These are phyloP conservation scores for Galeopsis tetrahit DNA, from an alignment of 257 asterid species.

Conservation along the genomic window DNA sequence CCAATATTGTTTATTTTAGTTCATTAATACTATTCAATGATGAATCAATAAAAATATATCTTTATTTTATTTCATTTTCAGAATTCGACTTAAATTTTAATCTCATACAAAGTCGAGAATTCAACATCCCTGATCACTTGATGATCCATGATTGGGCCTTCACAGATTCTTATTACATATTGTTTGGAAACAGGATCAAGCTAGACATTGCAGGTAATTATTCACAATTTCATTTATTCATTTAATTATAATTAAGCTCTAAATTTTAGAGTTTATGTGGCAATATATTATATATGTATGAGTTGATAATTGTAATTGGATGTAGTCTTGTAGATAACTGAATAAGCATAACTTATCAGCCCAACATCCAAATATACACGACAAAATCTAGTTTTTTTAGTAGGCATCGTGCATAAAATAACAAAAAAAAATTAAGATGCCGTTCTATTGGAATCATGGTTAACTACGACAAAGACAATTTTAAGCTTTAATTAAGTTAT, in stretches of 20 bases:
- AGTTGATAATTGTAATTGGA: too few relatives aligned
- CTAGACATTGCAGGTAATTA: conserved; percentile 74
- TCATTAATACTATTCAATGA: background rate
- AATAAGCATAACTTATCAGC: background rate
- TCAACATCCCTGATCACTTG: conserved; percentile 80
- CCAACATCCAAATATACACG: background rate
- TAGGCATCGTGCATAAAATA: conserved; percentile 24
- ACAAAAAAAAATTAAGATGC: background rate
- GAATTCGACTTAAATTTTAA: conserved; percentile 79
- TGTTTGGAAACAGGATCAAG: conserved; percentile 93
- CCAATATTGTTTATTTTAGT: background rate
- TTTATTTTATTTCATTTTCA: conserved; percentile 31
- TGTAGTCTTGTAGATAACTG: too few relatives aligned
- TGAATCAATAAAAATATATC: background rate
- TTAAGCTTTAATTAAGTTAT: background rate
- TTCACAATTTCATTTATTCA: background rate
- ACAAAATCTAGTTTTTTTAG: background rate
- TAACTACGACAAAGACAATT: background rate
- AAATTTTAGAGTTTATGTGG: background rate
- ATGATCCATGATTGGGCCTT: conserved; percentile 99
- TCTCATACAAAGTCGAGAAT: conserved; percentile 75
- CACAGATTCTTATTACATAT: conserved; percentile 79
- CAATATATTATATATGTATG: background rate
- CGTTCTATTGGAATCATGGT: conserved; percentile 20
- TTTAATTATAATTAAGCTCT: background rate